These are phyloP conservation scores for Podospora pseudocomata DNA, from an alignment of 495 filamentous ascomycete species.

Conservation along the genomic window DNA sequence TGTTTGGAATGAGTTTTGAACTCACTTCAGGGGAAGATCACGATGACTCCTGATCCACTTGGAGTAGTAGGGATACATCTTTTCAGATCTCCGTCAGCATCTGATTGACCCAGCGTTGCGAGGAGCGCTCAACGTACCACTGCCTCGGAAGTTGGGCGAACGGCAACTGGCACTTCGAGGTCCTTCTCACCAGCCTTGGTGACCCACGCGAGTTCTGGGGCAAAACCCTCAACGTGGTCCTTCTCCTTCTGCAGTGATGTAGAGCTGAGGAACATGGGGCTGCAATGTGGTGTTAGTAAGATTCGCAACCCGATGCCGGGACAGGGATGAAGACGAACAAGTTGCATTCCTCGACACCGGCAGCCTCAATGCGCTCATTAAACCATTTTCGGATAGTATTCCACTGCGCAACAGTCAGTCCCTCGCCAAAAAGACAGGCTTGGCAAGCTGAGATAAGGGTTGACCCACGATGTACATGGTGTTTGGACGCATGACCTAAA, in stretches of 20 bases:
- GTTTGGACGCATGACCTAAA: slow-evolving; percentile 78
- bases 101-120: too few species aligned
- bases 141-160: slow-evolving; percentile 91
- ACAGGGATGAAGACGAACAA: slow-evolving; percentile 42
- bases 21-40: slow-evolving; percentile 69
- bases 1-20: background rate
- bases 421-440: background rate
- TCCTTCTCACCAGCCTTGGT: slow-evolving; percentile 89
- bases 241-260: slow-evolving; percentile 92
- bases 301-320: background rate
- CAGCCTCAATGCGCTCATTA: slow-evolving; percentile 74
- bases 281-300: background rate
- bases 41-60: slow-evolving; percentile 92
- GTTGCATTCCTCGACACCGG: slow-evolving; percentile 91
- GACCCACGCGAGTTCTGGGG: slow-evolving; percentile 97
- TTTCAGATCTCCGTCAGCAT: too few species aligned
- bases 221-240: slow-evolving; percentile 95
- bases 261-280: slow-evolving; percentile 83
- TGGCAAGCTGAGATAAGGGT: background rate
- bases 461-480: background rate
- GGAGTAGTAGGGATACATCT: slow-evolving; percentile 51
- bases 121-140: slow-evolving; percentile 35
- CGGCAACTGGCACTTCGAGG: slow-evolving; percentile 90
- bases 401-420: slow-evolving; percentile 83
- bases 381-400: slow-evolving; percentile 89